Evolutionary conservation across 176 grass and related monocot species (phyloP).

Genomic region (Cenchrus americanus): DNA sequence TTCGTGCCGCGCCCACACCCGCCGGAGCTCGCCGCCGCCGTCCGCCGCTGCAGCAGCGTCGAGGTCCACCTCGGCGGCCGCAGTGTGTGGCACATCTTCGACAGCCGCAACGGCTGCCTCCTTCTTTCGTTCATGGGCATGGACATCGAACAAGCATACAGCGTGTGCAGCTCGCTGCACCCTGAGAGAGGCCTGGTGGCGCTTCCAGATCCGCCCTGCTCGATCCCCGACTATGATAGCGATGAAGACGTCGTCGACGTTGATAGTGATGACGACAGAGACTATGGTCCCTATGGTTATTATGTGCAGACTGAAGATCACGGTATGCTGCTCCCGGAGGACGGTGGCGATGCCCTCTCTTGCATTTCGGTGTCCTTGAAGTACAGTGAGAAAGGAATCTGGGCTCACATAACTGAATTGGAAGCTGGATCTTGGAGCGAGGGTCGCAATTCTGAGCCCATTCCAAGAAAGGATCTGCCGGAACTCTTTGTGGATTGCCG

Average conservation of each 20-base stretch:
- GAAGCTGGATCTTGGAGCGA: not conserved
- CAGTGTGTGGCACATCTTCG: not conserved
- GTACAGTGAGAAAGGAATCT: not conserved
- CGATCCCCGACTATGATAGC: too few species aligned
- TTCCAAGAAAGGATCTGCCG: not conserved
- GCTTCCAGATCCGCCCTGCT: not conserved
- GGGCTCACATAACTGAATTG: not conserved
- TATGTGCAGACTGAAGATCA: too few species aligned
- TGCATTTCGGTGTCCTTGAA: not conserved
- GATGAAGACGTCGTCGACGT: not conserved
- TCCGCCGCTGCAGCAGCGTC: slow-evolving; percentile 9
- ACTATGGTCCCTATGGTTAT: too few species aligned
- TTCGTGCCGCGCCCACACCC: slow-evolving; percentile 18
- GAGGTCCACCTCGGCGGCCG: not conserved
- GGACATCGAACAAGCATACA: not conserved
- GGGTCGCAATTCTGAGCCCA: not conserved
- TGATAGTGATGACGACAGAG: not conserved
- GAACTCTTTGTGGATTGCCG: not conserved
- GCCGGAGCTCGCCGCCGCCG: slow-evolving; percentile 1
- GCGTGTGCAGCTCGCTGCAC: not conserved
- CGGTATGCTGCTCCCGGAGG: not conserved
- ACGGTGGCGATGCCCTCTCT: not conserved
- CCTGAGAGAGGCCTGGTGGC: not conserved
- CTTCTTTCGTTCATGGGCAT: too few species aligned
- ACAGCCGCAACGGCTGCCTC: slow-evolving; percentile 21